These are phyloP conservation scores for Ceratocystis variospora DNA, from an alignment of 2,329 filamentous ascomycete genomes.

Conservation along the genomic window DNA sequence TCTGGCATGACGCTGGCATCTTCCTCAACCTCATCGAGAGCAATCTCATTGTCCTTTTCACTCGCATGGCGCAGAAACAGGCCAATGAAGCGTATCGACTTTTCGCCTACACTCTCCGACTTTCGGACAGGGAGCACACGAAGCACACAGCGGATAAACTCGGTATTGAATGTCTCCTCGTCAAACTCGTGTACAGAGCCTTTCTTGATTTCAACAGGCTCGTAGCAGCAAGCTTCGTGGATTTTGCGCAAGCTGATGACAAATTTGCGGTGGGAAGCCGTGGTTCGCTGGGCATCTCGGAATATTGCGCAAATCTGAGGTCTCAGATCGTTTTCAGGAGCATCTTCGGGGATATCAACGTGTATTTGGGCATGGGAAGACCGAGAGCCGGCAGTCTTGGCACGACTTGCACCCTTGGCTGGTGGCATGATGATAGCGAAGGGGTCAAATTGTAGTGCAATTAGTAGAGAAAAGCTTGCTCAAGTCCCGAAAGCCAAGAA, in stretches of 20 bases:
- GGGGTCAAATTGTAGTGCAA: neutral
- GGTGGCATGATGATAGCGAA: constrained; percentile 27
- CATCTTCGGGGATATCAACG: constrained; percentile 53
- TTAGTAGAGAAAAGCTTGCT: neutral
- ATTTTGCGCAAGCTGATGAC: constrained; percentile 78
- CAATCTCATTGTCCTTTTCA: constrained; percentile 56
- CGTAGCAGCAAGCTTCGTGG: constrained; percentile 70
- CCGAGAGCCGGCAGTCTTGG: constrained; percentile 31
- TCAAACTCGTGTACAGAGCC: constrained; percentile 51
- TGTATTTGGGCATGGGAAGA: constrained; percentile 28
- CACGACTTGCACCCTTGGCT: constrained; percentile 34
- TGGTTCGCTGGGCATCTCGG: constrained; percentile 73
- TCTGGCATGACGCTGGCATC: constrained; percentile 61
- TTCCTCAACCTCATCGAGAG: constrained; percentile 48
- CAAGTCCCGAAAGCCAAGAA: neutral
- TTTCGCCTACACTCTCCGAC: constrained; percentile 75
- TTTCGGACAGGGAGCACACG: constrained; percentile 81
- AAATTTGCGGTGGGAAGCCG: constrained; percentile 78
- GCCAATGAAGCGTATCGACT: constrained; percentile 73
- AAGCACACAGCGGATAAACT: constrained; percentile 70
- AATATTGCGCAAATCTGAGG: constrained; percentile 60
- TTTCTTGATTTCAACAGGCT: constrained; percentile 41
- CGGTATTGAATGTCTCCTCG: constrained; percentile 74
- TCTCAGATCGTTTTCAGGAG: constrained; percentile 55
- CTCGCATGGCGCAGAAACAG: constrained; percentile 64